phyloP scores from a whole-genome alignment of 2,329 filamentous ascomycete genomes.

The Cladorrhinum sp. region DNA sequence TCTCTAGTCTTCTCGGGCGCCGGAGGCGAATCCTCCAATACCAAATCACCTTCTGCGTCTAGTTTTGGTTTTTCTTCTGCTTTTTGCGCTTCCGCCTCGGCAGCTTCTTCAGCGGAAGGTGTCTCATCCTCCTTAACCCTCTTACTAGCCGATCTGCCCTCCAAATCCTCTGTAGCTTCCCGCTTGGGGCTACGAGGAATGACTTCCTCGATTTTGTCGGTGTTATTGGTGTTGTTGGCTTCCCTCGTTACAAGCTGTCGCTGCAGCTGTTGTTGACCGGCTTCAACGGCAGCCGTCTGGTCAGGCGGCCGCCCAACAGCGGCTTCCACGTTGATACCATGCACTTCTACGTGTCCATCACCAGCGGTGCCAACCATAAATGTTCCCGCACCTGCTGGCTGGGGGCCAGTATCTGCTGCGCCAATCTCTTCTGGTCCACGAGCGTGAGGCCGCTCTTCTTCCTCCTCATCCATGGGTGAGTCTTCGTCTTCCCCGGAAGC shows the following conservation, averaged over 20 bases:
- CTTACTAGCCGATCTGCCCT: slow-evolving; percentile 40
- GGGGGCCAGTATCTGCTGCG: slow-evolving; percentile 80
- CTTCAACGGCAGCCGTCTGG: slow-evolving; percentile 23
- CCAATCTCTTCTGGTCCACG: slow-evolving; percentile 83
- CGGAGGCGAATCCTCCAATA: background rate
- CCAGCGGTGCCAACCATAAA: background rate
- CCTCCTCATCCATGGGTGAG: slow-evolving; percentile 34
- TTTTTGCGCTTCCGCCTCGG: background rate
- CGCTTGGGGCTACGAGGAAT: slow-evolving; percentile 47
- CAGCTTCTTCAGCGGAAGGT: background rate
- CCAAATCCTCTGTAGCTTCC: slow-evolving; percentile 50
- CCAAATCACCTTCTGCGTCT: background rate
- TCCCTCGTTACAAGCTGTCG: slow-evolving; percentile 24
- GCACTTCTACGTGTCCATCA: slow-evolving; percentile 41
- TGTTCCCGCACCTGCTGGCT: slow-evolving; percentile 43
- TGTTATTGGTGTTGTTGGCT: slow-evolving; percentile 24
- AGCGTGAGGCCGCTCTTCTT: slow-evolving; percentile 71
- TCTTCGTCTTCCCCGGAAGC: slow-evolving; percentile 25
- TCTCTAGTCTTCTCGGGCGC: background rate
- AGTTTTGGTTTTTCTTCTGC: background rate
- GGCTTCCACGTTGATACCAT: slow-evolving; percentile 58
- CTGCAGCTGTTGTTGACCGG: slow-evolving; percentile 27
- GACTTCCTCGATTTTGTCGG: slow-evolving; percentile 19
- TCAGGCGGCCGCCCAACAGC: slow-evolving; percentile 54
- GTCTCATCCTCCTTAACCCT: slow-evolving; percentile 47